Conservation (phyloP, 306 rosid species). For the Vigna reflexopilosa region DNA sequence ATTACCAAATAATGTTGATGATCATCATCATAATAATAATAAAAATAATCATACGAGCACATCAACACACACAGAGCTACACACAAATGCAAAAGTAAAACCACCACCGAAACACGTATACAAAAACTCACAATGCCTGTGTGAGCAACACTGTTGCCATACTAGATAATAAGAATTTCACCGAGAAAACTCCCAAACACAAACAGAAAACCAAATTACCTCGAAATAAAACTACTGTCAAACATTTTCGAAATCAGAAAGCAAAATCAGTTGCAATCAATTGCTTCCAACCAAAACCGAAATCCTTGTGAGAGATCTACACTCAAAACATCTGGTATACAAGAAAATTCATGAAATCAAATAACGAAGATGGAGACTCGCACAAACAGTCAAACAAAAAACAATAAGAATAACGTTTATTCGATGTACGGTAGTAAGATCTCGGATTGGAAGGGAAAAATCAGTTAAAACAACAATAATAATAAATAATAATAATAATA, state of each 20-base stretch:
- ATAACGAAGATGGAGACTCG: neutral
- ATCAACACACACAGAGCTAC: neutral
- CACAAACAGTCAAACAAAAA: neutral
- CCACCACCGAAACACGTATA: neutral
- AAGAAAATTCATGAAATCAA: slow-evolving; percentile 24
- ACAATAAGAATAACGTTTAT: neutral
- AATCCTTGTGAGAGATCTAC: slow-evolving; percentile 25
- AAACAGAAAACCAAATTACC: neutral
- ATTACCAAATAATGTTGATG: slow-evolving; percentile 20
- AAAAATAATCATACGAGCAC: neutral
- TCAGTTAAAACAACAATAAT: neutral
- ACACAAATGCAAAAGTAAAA: too few relatives aligned
- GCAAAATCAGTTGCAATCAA: slow-evolving; percentile 27
- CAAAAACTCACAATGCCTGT: slow-evolving; percentile 30
- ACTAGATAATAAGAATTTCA: neutral
- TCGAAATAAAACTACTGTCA: neutral
- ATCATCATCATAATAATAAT: too few relatives aligned
- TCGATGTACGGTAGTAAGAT: neutral
- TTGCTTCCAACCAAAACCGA: neutral
- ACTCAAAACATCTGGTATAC: slow-evolving; percentile 8
- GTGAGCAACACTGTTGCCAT: neutral
- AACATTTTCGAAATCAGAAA: slow-evolving; percentile 24
- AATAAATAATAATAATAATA: neutral
- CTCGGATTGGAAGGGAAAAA: neutral
- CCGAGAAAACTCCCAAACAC: neutral